Evolutionary conservation across 495 filamentous ascomycete genomes (phyloP).

Genomic region (Penicillium turbatum): DNA sequence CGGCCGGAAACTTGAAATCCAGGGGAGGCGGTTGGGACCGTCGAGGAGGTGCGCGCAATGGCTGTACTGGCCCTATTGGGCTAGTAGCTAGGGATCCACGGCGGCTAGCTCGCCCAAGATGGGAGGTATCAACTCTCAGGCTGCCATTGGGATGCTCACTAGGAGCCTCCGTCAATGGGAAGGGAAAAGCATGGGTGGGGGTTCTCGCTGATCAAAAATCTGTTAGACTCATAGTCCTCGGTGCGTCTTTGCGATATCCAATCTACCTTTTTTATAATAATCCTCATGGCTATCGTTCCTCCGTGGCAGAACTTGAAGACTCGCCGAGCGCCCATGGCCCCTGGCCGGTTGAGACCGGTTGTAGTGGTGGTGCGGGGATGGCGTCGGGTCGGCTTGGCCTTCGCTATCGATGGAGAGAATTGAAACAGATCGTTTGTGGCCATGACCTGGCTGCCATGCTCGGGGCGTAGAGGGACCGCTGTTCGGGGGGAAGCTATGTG

Average conservation of each 20-base stretch:
- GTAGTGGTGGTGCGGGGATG: slow-evolving; percentile 33
- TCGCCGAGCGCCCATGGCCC: slow-evolving; percentile 76
- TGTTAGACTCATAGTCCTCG: neutral
- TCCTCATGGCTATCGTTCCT: slow-evolving; percentile 46
- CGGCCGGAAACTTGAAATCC: slow-evolving; percentile 65
- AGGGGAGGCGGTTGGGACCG: slow-evolving; percentile 44
- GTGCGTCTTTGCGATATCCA: neutral
- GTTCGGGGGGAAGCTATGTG: slow-evolving; percentile 45
- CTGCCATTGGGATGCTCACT: slow-evolving; percentile 21
- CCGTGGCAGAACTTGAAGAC: slow-evolving; percentile 70
- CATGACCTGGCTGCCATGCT: slow-evolving; percentile 38
- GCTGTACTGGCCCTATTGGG: slow-evolving; percentile 25
- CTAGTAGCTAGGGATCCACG: slow-evolving; percentile 26
- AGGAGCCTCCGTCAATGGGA: slow-evolving; percentile 29
- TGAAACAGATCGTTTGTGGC: slow-evolving; percentile 80
- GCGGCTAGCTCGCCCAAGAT: slow-evolving; percentile 20
- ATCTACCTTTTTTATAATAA: slow-evolving; percentile 40
- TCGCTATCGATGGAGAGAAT: slow-evolving; percentile 85
- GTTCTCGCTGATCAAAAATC: neutral
- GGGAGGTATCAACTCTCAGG: slow-evolving; percentile 32
- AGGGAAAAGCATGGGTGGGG: slow-evolving; percentile 22
- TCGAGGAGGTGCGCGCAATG: slow-evolving; percentile 30
- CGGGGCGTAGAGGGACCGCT: slow-evolving; percentile 36
- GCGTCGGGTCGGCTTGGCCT: slow-evolving; percentile 36
- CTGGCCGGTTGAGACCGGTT: slow-evolving; percentile 43